Percentiles rank a stretch among this genome's conserved stretches.
These are phyloP conservation scores for Daphne laureola DNA, from an alignment of 441 rosid genomes.

Conservation along the genomic window DNA sequence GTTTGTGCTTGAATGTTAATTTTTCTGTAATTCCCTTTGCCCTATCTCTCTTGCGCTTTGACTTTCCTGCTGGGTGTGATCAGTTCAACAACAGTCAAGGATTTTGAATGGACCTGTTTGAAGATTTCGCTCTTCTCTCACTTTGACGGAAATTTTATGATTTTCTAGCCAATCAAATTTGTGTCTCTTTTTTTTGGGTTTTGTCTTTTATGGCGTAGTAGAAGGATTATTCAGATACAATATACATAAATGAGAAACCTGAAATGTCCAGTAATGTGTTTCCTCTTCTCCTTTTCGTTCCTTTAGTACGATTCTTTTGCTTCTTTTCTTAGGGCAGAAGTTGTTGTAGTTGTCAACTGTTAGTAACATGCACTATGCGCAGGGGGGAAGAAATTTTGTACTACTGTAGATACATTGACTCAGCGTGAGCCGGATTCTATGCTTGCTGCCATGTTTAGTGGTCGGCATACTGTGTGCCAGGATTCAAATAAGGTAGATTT, in stretches of 20 bases:
- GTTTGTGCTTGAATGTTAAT: not conserved
- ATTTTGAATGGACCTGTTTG: not conserved
- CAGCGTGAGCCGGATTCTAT: constrained; percentile 84
- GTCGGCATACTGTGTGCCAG: constrained; percentile 53
- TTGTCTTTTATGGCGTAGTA: not conserved
- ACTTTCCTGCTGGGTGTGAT: not conserved
- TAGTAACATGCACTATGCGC: constrained; percentile 2
- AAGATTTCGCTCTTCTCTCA: not conserved
- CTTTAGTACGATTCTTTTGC: no score
- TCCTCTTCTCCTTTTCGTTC: no score
- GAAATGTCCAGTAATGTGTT: no score
- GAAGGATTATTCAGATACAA: not conserved
- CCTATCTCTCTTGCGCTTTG: not conserved
- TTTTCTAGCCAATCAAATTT: not conserved
- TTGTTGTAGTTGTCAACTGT: not conserved
- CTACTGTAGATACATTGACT: constrained; percentile 74
- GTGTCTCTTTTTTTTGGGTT: not conserved
- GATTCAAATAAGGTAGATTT: constrained; percentile 48
- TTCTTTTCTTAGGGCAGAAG: not conserved
- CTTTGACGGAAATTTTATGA: not conserved
- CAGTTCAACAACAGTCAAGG: constrained; percentile 1
- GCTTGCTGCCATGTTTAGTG: constrained; percentile 98
- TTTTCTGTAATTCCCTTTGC: not conserved
- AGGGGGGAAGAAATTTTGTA: constrained; percentile 85
- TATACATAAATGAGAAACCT: no score